Base-by-base conservation (phyloP, 2,329 filamentous ascomycete genomes). In the Penicillium thymicola region DNA sequence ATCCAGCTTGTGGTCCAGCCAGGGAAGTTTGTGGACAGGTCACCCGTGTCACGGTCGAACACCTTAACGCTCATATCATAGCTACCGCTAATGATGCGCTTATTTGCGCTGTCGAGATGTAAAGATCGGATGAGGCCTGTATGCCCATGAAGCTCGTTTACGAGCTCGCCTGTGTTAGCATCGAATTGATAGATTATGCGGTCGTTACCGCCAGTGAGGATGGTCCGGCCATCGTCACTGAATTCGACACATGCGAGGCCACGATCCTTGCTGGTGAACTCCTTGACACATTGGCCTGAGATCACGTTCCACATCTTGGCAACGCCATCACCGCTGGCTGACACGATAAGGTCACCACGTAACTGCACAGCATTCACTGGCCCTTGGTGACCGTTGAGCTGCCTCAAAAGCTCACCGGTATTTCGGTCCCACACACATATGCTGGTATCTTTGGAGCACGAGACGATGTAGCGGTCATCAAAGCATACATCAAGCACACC, bases 1-100 rank as follows among this genome's bases (percentile, higher is more conserved):
- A 99, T 95, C 94, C 94, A 99, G 75, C 91, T 96, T 11, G 89
- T 88, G 57, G 96, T 96, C 92, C 92, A 97, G 64, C 89, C 87
- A n/a, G 92, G 89, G 67, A 97, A 93, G 65, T 92, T 87, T 60
- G 95, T 84, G 58, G 93, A 82, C 64, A 91, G 82, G 45, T 86
- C 79, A 34, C 92, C 93, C 3, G 87, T 88, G 62, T 87, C 85
- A 76, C 94, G 89, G 72, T 97, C 89, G 75, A 92, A 97, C 1
- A 97, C 91, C 71, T 95, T 96, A 71, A 99, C 92, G 67, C 93
- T 92, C 66, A 90, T 90, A 72, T 99, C 94, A 73, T 99, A 99
- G 70, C 89, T 94, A 18, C 91, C 94, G 64, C 90, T 96, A 58
- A 99, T 84, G 30, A 99, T 86, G 47, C 94, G 86, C 18, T 89